Conservation (phyloP, 2,329 filamentous ascomycete genomes). For the Fusarium sp. region DNA sequence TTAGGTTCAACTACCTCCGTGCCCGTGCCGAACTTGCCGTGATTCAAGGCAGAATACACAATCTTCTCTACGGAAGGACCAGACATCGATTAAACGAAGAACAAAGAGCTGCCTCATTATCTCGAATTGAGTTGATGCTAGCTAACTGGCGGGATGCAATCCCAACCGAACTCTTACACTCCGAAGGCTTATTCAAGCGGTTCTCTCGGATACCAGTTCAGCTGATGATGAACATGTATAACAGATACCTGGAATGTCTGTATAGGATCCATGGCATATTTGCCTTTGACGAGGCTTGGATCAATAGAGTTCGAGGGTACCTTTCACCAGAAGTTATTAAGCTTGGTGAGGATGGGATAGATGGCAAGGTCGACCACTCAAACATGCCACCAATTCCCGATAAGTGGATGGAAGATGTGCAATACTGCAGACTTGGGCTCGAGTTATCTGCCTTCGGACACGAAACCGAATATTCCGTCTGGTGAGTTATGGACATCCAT, state of each 20-base stretch:
- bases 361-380: conserved; percentile 1
- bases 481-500: background rate
- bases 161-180: conserved; percentile 3
- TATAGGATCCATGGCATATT: conserved; percentile 11
- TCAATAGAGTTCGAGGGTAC: conserved; percentile 5
- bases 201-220: conserved; percentile 1
- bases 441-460: conserved; percentile 1
- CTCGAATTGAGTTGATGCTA: conserved; percentile 4
- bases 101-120: background rate
- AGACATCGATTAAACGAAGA: background rate
- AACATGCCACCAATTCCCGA: background rate
- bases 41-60: conserved; percentile 10
- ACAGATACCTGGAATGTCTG: conserved; percentile 13
- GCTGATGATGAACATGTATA: conserved; percentile 18
- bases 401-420: conserved; percentile 1
- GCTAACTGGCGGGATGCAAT: conserved; percentile 5
- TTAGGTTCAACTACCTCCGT: conserved; percentile 9
- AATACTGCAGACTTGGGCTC: conserved; percentile 1
- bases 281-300: conserved; percentile 15
- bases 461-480: conserved; percentile 12
- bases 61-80: conserved; percentile 14
- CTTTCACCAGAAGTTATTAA: conserved; percentile 1
- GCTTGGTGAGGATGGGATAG: conserved; percentile 1
- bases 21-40: conserved; percentile 9
- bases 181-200: background rate